Evolutionary conservation across 345 rosid species (phyloP).

Genomic region (Salix suchowensis): DNA sequence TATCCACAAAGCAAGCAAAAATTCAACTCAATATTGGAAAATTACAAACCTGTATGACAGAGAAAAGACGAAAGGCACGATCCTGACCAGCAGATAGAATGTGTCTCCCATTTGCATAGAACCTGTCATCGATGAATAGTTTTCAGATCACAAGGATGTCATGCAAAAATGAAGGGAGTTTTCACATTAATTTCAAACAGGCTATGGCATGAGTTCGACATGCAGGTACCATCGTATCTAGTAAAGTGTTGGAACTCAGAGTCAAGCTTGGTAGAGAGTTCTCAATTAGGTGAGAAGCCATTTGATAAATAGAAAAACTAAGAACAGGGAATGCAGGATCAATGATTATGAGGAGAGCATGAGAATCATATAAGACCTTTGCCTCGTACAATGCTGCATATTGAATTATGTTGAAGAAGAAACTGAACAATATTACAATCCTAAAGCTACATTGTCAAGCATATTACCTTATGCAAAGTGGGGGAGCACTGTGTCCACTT

Average conservation of each 20-base stretch:
- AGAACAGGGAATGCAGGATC: background rate
- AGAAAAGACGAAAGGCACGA: constrained; percentile 93
- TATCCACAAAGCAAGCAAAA: background rate
- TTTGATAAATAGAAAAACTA: background rate
- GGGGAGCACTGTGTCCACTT: constrained; percentile 98
- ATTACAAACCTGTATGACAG: constrained; percentile 66
- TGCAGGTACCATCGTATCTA: background rate
- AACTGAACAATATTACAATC: background rate
- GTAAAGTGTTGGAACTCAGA: background rate
- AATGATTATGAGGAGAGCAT: background rate
- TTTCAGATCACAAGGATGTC: background rate
- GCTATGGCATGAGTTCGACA: background rate
- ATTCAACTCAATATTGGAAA: background rate
- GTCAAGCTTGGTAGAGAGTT: background rate
- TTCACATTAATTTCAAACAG: background rate
- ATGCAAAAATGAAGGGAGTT: background rate
- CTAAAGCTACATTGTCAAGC: background rate
- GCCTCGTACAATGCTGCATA: background rate
- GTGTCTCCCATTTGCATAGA: constrained; percentile 95
- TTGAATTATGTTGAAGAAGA: background rate
- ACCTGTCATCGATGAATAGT: constrained; percentile 40
- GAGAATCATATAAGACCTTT: background rate
- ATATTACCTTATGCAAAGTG: constrained; percentile 77
- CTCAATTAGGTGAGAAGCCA: background rate
- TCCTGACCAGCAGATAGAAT: constrained; percentile 97